Percentiles rank a stretch among this genome's conserved stretches.
Conservation (phyloP, 345 rosid genomes). For the Aurinia saxatilis region DNA sequence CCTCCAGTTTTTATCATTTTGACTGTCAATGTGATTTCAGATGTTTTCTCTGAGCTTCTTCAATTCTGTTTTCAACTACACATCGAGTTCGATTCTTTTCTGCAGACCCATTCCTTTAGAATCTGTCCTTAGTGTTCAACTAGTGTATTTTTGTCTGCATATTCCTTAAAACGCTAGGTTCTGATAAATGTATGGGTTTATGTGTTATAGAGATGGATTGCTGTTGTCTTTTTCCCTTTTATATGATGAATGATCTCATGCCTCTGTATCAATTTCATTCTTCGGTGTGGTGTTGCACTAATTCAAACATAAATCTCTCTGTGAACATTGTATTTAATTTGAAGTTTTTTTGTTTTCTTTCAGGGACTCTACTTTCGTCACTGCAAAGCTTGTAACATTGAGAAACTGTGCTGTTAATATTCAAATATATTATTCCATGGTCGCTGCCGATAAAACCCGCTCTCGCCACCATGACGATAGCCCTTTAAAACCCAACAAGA, state of each 20-base stretch:
- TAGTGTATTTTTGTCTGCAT: neutral
- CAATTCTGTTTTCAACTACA: too few species aligned
- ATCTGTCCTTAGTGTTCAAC: neutral
- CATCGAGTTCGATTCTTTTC: neutral
- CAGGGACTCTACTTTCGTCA: neutral
- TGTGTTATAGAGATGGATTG: too few species aligned
- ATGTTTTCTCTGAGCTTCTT: too few species aligned
- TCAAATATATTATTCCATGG: constrained; percentile 23
- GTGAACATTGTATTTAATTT: neutral
- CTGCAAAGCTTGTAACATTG: constrained; percentile 21
- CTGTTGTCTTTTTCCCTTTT: too few species aligned
- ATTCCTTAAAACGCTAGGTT: neutral
- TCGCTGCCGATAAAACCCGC: constrained; percentile 12
- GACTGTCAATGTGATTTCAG: too few species aligned
- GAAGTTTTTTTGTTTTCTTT: neutral
- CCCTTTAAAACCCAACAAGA: constrained; percentile 32
- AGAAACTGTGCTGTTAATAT: neutral
- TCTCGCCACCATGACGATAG: constrained; percentile 4
- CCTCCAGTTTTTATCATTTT: too few species aligned
- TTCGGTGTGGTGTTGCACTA: neutral
- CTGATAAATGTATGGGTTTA: neutral
- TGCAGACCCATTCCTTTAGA: neutral
- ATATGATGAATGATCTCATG: neutral
- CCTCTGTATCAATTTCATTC: too few species aligned
- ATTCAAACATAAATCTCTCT: neutral